Conservation (phyloP, 2,329 filamentous ascomycete genomes). For the Verticillium albo-atrum region DNA sequence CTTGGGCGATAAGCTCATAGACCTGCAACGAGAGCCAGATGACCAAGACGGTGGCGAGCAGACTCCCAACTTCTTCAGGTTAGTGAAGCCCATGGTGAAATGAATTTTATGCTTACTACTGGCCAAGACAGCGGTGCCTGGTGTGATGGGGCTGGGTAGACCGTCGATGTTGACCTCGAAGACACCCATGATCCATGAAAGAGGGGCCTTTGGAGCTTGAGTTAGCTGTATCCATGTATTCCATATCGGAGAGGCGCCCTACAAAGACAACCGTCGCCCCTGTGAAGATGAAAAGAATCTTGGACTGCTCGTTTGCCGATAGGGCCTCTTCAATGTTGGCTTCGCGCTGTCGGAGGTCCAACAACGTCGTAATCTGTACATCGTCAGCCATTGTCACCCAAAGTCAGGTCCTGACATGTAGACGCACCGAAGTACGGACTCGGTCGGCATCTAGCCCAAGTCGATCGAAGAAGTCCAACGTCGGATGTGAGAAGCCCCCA, state of each 20-base stretch:
- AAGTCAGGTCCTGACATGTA: too few relatives aligned
- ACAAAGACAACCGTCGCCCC: slow-evolving; percentile 11
- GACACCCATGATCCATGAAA: slow-evolving; percentile 11
- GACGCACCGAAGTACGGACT: slow-evolving; percentile 9
- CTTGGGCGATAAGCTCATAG: slow-evolving; percentile 8
- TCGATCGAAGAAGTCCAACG: slow-evolving; percentile 11
- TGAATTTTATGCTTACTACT: slow-evolving; percentile 1
- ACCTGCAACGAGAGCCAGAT: slow-evolving; percentile 9
- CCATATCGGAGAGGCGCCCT: not conserved
- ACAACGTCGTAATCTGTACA: slow-evolving; percentile 10
- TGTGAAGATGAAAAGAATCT: slow-evolving; percentile 14
- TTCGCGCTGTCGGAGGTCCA: slow-evolving; percentile 12
- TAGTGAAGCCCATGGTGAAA: not conserved
- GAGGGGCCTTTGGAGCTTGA: not conserved
- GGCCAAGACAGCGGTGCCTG: slow-evolving; percentile 3
- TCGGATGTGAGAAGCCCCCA: slow-evolving; percentile 8
- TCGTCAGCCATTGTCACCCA: not conserved
- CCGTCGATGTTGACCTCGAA: slow-evolving; percentile 9
- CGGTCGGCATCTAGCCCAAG: slow-evolving; percentile 11
- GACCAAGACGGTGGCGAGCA: slow-evolving; percentile 7
- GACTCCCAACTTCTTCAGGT: slow-evolving; percentile 4
- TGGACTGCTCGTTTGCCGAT: slow-evolving; percentile 14
- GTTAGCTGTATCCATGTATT: not conserved
- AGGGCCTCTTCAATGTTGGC: slow-evolving; percentile 14
- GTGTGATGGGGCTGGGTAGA: not conserved